Conservation (phyloP, 2,329 filamentous ascomycete genomes). For the Xylariaceae sp. region DNA sequence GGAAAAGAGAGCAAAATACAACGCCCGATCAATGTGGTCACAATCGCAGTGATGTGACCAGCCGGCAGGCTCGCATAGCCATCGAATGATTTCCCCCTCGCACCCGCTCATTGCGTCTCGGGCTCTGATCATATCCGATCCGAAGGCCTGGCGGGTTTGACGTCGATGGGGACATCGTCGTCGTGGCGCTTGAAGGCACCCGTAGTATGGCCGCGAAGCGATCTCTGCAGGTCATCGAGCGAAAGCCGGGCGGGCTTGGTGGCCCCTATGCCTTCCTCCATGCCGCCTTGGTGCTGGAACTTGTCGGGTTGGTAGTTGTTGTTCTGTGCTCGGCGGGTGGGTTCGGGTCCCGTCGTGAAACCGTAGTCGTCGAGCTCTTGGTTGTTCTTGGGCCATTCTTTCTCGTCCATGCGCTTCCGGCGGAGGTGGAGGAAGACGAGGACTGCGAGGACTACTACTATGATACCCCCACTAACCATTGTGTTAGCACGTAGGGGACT, state of each 20-base stretch:
- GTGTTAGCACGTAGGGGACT: slow-evolving; percentile 1
- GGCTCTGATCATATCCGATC: slow-evolving; percentile 13
- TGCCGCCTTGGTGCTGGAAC: neutral
- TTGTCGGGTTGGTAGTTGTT: slow-evolving; percentile 1
- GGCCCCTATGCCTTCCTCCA: slow-evolving; percentile 1
- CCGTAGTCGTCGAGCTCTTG: slow-evolving; percentile 32
- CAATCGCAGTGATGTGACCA: too few relatives aligned
- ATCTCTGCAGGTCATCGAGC: slow-evolving; percentile 15
- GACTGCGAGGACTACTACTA: slow-evolving; percentile 13
- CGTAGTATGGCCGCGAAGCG: slow-evolving; percentile 13
- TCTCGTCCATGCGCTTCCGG: slow-evolving; percentile 21
- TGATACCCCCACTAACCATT: slow-evolving; percentile 17
- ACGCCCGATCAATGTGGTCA: too few relatives aligned
- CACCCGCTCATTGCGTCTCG: too few relatives aligned
- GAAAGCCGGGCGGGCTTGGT: slow-evolving; percentile 1
- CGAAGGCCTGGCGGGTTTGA: slow-evolving; percentile 15
- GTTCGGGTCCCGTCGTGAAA: slow-evolving; percentile 11
- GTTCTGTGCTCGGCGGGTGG: slow-evolving; percentile 8
- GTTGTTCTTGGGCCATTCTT: slow-evolving; percentile 28
- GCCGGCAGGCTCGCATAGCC: too few relatives aligned
- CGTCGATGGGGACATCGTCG: slow-evolving; percentile 15
- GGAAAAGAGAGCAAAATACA: too few relatives aligned
- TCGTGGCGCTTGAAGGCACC: slow-evolving; percentile 16
- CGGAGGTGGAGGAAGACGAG: slow-evolving; percentile 26
- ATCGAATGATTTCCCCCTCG: too few relatives aligned